These are phyloP conservation scores for Saccharomycopsis sp. DNA, from an alignment of 805 yeast genomes.

Conservation along the genomic window DNA sequence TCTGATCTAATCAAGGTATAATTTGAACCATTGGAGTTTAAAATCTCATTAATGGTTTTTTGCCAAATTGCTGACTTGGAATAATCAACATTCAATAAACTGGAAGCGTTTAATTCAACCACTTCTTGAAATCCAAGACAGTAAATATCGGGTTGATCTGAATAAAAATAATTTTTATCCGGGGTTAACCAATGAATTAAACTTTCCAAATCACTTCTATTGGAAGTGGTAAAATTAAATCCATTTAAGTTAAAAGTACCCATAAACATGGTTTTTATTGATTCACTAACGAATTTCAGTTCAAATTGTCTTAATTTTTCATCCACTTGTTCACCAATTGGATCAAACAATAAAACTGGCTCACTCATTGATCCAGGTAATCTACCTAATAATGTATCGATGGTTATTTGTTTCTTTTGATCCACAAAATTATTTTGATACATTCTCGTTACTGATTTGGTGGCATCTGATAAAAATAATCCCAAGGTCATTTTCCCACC, in stretches of 20 bases:
- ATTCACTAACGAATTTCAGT: constrained; percentile 46
- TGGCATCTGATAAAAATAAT: constrained; percentile 94
- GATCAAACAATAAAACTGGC: constrained; percentile 74
- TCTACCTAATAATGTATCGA: constrained; percentile 78
- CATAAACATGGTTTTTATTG: constrained; percentile 53
- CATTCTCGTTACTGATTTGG: constrained; percentile 90
- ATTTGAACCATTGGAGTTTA: constrained; percentile 29
- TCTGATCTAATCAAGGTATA: constrained; percentile 66
- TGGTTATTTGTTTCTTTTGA: constrained; percentile 79
- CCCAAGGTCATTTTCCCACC: constrained; percentile 95
- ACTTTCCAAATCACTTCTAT: constrained; percentile 7
- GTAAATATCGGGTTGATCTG: constrained; percentile 61
- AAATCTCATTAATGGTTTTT: constrained; percentile 44
- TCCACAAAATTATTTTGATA: constrained; percentile 95
- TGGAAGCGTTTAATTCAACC: constrained; percentile 86
- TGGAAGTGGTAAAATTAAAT: constrained; percentile 23
- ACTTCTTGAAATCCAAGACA: constrained; percentile 93
- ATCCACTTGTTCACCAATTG: constrained; percentile 75
- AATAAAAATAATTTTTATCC: constrained; percentile 32
- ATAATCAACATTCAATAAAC: constrained; percentile 78
- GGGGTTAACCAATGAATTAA: constrained; percentile 68
- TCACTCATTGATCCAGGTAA: constrained; percentile 45
- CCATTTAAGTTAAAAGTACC: constrained; percentile 92
- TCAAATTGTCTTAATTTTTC: constrained; percentile 40
- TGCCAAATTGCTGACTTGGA: constrained; percentile 77